Conservation (phyloP, 1,284 basidiomycete species). For the Trametes pubescens region DNA sequence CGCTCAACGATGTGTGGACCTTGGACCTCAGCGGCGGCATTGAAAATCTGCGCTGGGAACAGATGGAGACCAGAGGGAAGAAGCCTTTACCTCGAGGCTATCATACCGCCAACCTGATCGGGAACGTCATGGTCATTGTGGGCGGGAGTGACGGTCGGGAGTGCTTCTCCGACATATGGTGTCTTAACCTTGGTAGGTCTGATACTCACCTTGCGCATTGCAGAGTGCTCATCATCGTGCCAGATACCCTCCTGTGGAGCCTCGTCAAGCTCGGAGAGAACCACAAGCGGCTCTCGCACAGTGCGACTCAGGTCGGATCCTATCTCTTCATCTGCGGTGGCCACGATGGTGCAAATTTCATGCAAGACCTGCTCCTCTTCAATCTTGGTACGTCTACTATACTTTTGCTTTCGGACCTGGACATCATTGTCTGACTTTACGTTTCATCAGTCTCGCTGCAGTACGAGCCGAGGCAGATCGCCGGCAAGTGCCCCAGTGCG, state of each 20-base stretch:
- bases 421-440: not conserved
- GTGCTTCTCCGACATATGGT: slow-evolving; percentile 89
- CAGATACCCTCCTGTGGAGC: slow-evolving; percentile 80
- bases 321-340: slow-evolving; percentile 92
- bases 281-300: slow-evolving; percentile 85
- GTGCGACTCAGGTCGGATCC: slow-evolving; percentile 91
- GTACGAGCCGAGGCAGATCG: slow-evolving; percentile 67
- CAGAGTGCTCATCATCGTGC: not conserved
- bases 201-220: too few relatives aligned
- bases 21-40: slow-evolving; percentile 67
- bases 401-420: not conserved
- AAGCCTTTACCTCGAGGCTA: slow-evolving; percentile 83
- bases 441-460: slow-evolving; percentile 60
- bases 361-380: slow-evolving; percentile 82
- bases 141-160: slow-evolving; percentile 85
- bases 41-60: slow-evolving; percentile 70
- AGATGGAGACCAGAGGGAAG: slow-evolving; percentile 55
- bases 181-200: slow-evolving; percentile 80
- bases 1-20: slow-evolving; percentile 91
- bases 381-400: slow-evolving; percentile 72
- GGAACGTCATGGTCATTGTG: slow-evolving; percentile 84
- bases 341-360: slow-evolving; percentile 84
- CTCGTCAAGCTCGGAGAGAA: slow-evolving; percentile 61
- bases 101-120: slow-evolving; percentile 89
- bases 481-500: slow-evolving; percentile 75